Evolutionary conservation across 371 early-diverging fungal genomes (phyloP), one percentile per base, ranked within the genome.

Genomic region (Amoeboaphelidium occidentale): DNA sequence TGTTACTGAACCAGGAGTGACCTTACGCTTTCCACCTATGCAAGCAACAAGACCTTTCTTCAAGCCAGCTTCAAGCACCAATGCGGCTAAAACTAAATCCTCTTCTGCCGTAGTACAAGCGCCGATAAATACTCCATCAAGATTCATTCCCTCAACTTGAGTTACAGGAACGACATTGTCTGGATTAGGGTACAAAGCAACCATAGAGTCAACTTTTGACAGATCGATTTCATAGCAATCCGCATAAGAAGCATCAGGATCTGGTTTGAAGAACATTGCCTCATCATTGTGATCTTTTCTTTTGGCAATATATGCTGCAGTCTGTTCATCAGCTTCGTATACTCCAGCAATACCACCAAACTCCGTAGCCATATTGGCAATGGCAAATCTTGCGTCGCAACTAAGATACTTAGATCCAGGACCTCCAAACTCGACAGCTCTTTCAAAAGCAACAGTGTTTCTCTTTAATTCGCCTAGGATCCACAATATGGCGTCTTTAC

Each of bases 91-190:
- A 49, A 79, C 81, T 44, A 79, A 64, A 53, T 79, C 80, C 53
- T 79, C 80, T 62, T 79, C 80, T 24, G 79, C 78, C n/a, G 80
- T 79, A 41, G 80, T 79, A 55, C 80, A 79, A 26, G 80, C 80
- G 39, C 80, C 80, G 52, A 79, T 79, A 57, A 79, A 79, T 58
- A 66, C 64, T 55, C 80, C 80, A 48, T 79, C 80, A 21, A 79
- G 60, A 51, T 77, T 67, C 62, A 66, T 75, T 23, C 74, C 76
- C 26, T 57, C 42, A 41, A 59, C 66, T 53, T 74, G 63, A 50
- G 62, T 58, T 2, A 70, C 78, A 2, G 65, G 63, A 12, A 76
- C 75, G 14, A 81, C 79, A 53, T 79, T 79, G 55, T 79, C 80
- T 28, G 80, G 80, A 43, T 72, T 68, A 39, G 80, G 80, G 57